Evolutionary conservation across 306 rosid species (phyloP).

Genomic region (Styphnolobium japonicum): DNA sequence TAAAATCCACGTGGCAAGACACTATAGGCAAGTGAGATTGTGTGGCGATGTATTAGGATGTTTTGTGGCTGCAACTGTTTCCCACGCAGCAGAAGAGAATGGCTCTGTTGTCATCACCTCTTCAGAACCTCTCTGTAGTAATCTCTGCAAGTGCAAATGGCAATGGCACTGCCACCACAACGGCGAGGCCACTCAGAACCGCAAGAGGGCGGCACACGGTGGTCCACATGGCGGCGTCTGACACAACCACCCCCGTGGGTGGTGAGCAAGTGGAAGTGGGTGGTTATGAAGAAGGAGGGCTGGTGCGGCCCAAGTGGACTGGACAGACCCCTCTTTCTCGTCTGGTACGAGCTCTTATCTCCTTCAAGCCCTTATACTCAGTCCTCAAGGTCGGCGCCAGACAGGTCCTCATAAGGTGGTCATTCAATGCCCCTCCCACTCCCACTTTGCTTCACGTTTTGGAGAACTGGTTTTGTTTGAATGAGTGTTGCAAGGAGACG

Average conservation of each 20-base stretch:
- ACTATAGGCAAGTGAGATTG: background rate
- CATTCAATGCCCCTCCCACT: background rate
- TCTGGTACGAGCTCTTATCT: slow-evolving; percentile 47
- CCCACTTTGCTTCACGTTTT: background rate
- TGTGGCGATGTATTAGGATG: background rate
- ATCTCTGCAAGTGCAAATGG: no score
- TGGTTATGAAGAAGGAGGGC: slow-evolving; percentile 43
- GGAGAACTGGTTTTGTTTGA: background rate
- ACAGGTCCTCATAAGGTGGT: slow-evolving; percentile 67
- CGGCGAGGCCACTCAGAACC: background rate
- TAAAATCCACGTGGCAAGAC: slow-evolving; percentile 25
- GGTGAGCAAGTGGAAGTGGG: background rate
- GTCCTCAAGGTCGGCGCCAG: slow-evolving; percentile 66
- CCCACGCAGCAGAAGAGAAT: slow-evolving; percentile 2
- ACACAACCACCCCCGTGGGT: background rate
- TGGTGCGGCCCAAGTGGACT: slow-evolving; percentile 50
- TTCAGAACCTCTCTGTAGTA: slow-evolving; percentile 31
- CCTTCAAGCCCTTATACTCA: slow-evolving; percentile 63
- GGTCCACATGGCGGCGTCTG: slow-evolving; percentile 35
- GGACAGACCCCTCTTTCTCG: slow-evolving; percentile 65
- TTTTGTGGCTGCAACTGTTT: background rate
- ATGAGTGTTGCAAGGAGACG: no score
- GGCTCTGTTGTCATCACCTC: slow-evolving; percentile 45
- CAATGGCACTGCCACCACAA: slow-evolving; percentile 14
- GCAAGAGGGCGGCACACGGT: background rate